Evolutionary conservation across 2,329 filamentous ascomycete species (phyloP).

Genomic region (Orbilia blumenaviensis): DNA sequence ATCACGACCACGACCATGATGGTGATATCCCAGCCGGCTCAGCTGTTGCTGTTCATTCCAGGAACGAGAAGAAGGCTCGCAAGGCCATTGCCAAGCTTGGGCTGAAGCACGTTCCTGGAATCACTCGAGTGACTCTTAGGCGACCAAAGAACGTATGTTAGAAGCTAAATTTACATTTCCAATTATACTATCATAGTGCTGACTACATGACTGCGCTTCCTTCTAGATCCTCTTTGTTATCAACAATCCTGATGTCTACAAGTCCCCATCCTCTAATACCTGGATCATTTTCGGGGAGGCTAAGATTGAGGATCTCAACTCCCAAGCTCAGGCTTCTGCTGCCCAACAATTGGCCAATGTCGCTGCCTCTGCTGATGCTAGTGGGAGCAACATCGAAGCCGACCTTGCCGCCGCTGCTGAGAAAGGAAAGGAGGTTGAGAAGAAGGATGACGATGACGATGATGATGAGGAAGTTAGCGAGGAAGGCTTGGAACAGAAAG

Average conservation of each 20-base stretch:
- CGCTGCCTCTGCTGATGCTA: constrained; percentile 71
- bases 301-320: constrained; percentile 99
- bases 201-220: constrained; percentile 1
- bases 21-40: constrained; percentile 81
- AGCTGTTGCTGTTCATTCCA: constrained; percentile 90
- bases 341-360: constrained; percentile 88
- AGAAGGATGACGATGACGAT: constrained; percentile 81
- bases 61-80: constrained; percentile 99
- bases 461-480: constrained; percentile 96
- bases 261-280: constrained; percentile 98
- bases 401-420: constrained; percentile 72
- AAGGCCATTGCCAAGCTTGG: constrained; percentile 99
- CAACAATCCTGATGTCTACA: constrained; percentile 99
- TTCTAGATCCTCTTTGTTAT: constrained; percentile 96
- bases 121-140: constrained; percentile 96
- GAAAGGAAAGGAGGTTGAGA: constrained; percentile 74
- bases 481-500: constrained; percentile 94
- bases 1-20: constrained; percentile 65
- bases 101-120: constrained; percentile 93
- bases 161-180: neutral
- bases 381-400: constrained; percentile 70
- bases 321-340: constrained; percentile 92
- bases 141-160: constrained; percentile 96
- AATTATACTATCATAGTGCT: neutral
- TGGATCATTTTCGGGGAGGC: constrained; percentile 97